These are phyloP conservation scores for Miamiensis avidus DNA, from an alignment of 169 alveolate genomes.

Conservation along the genomic window DNA sequence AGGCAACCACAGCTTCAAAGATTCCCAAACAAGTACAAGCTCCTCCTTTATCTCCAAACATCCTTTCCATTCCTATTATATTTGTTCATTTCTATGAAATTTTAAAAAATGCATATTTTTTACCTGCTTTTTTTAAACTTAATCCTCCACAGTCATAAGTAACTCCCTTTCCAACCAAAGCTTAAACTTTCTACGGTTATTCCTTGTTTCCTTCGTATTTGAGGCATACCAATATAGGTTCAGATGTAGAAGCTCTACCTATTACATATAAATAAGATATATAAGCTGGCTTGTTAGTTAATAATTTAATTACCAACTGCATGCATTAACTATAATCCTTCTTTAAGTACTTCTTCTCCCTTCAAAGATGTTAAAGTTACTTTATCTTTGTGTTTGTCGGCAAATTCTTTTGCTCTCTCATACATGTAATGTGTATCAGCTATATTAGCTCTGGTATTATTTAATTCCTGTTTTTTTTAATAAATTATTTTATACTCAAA, in stretches of 20 bases:
- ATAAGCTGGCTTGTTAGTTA: too few species aligned
- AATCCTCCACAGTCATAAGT: conserved; percentile 64
- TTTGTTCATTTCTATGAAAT: neutral
- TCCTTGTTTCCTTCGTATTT: conserved; percentile 27
- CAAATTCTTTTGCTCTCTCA: neutral
- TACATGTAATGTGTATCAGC: neutral
- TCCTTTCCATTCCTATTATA: conserved; percentile 23
- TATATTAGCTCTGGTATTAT: neutral
- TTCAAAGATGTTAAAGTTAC: neutral
- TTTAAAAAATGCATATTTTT: too few species aligned
- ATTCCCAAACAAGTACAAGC: conserved; percentile 63
- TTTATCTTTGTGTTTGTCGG: neutral
- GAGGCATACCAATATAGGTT: conserved; percentile 8
- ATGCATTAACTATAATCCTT: conserved; percentile 20
- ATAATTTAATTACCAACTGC: conserved; percentile 20
- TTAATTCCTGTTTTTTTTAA: neutral
- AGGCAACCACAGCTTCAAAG: conserved; percentile 52
- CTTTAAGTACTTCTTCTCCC: conserved; percentile 15
- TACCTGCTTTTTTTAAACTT: conserved; percentile 31
- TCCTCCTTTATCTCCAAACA: conserved; percentile 73
- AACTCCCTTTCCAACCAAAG: conserved; percentile 65
- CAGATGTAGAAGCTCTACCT: conserved; percentile 13
- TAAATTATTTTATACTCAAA: too few species aligned
- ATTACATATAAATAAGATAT: too few species aligned
- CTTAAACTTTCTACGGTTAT: conserved; percentile 10